phyloP scores from a whole-genome alignment of 495 filamentous ascomycete species.

The Ramalina peruviana region DNA sequence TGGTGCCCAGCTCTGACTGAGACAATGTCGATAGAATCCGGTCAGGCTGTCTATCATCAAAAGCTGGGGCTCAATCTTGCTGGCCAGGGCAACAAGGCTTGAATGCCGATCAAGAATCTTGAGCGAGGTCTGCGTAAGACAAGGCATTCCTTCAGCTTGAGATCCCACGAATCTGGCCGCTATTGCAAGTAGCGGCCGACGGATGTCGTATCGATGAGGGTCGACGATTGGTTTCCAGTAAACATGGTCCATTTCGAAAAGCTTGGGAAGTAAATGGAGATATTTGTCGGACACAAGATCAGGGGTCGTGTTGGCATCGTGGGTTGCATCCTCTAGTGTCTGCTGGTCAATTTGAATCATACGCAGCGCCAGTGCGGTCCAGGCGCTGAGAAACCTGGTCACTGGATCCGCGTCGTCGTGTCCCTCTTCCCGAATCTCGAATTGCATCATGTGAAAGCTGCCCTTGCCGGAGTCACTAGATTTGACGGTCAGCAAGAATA shows the following conservation, averaged over 20 bases:
- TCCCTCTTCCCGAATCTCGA: neutral
- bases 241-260: constrained; percentile 4
- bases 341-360: constrained; percentile 18
- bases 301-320: constrained; percentile 11
- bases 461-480: neutral
- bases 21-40: constrained; percentile 3
- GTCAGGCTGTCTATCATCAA: constrained; percentile 3
- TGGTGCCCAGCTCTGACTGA: neutral
- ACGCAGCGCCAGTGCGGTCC: constrained; percentile 13
- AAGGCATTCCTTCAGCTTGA: constrained; percentile 5
- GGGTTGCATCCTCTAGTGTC: constrained; percentile 7
- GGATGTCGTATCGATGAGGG: constrained; percentile 9
- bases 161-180: constrained; percentile 3
- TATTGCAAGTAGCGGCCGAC: constrained; percentile 6
- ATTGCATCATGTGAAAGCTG: neutral
- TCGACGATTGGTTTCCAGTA: constrained; percentile 16
- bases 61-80: constrained; percentile 1
- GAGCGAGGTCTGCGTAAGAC: constrained; percentile 3
- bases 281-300: constrained; percentile 19
- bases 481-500: neutral
- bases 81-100: neutral
- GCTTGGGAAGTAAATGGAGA: constrained; percentile 5
- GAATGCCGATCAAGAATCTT: constrained; percentile 6
- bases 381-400: constrained; percentile 14
- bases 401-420: constrained; percentile 2